These are phyloP conservation scores for Epichloe coenophiala DNA, from an alignment of 2,329 filamentous ascomycete genomes.

Conservation along the genomic window DNA sequence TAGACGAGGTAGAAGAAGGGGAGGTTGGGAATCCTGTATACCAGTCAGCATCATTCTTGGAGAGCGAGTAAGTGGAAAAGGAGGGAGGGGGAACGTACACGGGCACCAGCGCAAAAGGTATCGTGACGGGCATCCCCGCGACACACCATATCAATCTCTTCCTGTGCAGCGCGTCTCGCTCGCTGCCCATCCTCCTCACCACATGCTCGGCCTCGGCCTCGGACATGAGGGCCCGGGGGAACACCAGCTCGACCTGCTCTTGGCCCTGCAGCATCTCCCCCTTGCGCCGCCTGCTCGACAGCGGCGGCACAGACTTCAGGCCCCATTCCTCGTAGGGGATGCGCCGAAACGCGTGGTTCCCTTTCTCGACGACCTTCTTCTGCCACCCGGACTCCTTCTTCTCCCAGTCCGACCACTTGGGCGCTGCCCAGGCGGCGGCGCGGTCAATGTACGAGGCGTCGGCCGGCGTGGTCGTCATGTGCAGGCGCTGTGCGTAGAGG, in stretches of 20 bases:
- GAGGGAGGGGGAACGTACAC: conserved; percentile 45
- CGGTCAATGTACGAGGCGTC: conserved; percentile 49
- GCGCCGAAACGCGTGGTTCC: conserved; percentile 70
- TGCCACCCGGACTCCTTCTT: conserved; percentile 77
- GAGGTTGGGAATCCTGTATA: conserved; percentile 66
- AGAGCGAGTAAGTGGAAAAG: not conserved
- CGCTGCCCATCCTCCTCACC: conserved; percentile 60
- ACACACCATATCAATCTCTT: conserved; percentile 70
- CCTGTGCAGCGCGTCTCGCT: conserved; percentile 66
- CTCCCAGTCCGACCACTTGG: conserved; percentile 80
- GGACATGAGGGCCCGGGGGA: conserved; percentile 61
- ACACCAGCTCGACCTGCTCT: conserved; percentile 60
- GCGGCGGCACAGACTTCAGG: conserved; percentile 80
- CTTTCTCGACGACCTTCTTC: conserved; percentile 70
- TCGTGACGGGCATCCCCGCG: conserved; percentile 67
- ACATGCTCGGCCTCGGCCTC: conserved; percentile 48
- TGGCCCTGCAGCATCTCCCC: conserved; percentile 49
- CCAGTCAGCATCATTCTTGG: not conserved
- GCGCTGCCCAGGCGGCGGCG: conserved; percentile 54
- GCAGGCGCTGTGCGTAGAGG: conserved; percentile 75
- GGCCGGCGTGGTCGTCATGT: conserved; percentile 36
- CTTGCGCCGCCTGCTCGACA: conserved; percentile 51
- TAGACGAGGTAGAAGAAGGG: conserved; percentile 95
- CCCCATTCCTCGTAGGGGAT: conserved; percentile 98
- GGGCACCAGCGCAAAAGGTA: conserved; percentile 69